Evolutionary conservation across 2,329 filamentous ascomycete species (phyloP).

Genomic region (Rutstroemia sp.): DNA sequence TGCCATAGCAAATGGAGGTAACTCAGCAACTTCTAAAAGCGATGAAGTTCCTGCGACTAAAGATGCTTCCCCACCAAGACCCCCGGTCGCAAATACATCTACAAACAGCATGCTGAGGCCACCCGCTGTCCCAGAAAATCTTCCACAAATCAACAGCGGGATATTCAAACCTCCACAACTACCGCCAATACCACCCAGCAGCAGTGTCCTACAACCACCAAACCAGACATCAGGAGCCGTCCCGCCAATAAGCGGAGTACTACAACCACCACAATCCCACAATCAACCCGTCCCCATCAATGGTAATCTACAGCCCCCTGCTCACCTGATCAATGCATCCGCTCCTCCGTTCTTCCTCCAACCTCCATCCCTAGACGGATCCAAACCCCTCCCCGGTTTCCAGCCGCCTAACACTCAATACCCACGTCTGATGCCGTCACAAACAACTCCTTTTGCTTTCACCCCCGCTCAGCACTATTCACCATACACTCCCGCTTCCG

Average conservation of each 20-base stretch:
- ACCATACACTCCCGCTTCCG: slow-evolving; percentile 11
- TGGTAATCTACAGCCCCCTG: not conserved
- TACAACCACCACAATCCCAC: slow-evolving; percentile 9
- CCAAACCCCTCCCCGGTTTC: slow-evolving; percentile 30
- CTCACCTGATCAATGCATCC: not conserved
- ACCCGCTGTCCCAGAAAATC: slow-evolving; percentile 13
- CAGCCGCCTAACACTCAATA: slow-evolving; percentile 25
- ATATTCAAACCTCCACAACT: slow-evolving; percentile 9
- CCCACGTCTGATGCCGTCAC: slow-evolving; percentile 15
- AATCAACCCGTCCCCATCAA: slow-evolving; percentile 4
- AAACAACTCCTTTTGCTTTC: slow-evolving; percentile 19
- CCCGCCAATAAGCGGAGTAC: slow-evolving; percentile 5
- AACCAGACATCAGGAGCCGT: slow-evolving; percentile 9
- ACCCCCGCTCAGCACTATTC: slow-evolving; percentile 7
- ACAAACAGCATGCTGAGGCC: not conserved
- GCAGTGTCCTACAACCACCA: slow-evolving; percentile 6
- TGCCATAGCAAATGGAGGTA: not conserved
- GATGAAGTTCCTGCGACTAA: not conserved
- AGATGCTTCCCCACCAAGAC: not conserved
- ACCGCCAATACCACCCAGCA: not conserved
- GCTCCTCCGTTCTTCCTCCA: slow-evolving; percentile 11
- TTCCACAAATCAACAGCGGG: slow-evolving; percentile 9
- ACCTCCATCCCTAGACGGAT: slow-evolving; percentile 24
- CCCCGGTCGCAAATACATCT: not conserved
- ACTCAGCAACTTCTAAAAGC: not conserved